Conservation (phyloP, 192 early-diverging fungal species). For the Podila minutissima region DNA sequence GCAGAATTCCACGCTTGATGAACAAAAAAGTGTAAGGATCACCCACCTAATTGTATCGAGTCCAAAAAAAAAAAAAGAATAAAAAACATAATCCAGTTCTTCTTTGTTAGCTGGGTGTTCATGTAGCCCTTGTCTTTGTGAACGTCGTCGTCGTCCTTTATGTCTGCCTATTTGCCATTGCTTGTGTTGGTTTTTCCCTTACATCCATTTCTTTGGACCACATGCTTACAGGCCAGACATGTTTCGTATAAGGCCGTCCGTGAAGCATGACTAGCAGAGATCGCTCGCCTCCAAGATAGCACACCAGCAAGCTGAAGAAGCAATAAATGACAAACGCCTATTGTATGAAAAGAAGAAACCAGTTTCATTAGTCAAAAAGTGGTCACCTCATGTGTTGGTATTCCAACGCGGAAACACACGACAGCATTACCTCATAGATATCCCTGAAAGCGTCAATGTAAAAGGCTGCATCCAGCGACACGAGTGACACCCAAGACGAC, state of each 20-base stretch:
- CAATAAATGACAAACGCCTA: slow-evolving; percentile 94
- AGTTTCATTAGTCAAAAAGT: neutral
- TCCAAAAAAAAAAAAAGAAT: neutral
- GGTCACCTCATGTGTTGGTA: neutral
- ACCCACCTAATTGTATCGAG: slow-evolving; percentile 56
- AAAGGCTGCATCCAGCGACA: slow-evolving; percentile 77
- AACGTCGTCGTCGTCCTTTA: too few relatives aligned
- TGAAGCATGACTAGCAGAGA: slow-evolving; percentile 83
- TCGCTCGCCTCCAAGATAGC: slow-evolving; percentile 91
- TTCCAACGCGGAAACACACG: neutral
- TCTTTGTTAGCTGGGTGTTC: too few relatives aligned
- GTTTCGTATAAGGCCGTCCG: slow-evolving; percentile 76
- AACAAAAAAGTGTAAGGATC: slow-evolving; percentile 90
- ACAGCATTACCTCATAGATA: slow-evolving; percentile 76
- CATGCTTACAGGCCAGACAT: slow-evolving; percentile 84
- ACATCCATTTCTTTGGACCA: slow-evolving; percentile 79
- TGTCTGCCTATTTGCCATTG: too few relatives aligned
- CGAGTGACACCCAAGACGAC: slow-evolving; percentile 80
- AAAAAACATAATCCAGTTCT: neutral
- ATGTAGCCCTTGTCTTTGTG: neutral
- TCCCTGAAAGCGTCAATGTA: slow-evolving; percentile 93
- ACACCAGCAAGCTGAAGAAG: slow-evolving; percentile 89
- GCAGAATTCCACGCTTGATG: slow-evolving; percentile 90
- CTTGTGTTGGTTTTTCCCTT: neutral
- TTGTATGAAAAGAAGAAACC: slow-evolving; percentile 1